phyloP scores from a whole-genome alignment of 2,329 filamentous ascomycete genomes.

The Alternaria infectoria region DNA sequence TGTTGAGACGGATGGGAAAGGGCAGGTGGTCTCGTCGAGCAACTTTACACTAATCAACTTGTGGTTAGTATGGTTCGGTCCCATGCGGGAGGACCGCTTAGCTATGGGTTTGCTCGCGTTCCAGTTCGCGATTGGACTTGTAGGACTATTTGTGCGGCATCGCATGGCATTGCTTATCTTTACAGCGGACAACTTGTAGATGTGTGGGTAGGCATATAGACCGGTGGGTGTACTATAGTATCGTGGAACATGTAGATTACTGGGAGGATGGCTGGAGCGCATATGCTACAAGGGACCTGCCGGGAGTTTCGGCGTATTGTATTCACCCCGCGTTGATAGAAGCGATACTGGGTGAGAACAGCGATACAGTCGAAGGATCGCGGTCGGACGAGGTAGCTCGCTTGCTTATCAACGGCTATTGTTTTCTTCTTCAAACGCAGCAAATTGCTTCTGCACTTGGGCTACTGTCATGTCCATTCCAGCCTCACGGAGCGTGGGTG shows the following conservation, averaged over 20 bases:
- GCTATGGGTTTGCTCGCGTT: constrained; percentile 80
- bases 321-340: neutral
- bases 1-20: constrained; percentile 70
- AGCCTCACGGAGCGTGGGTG: neutral
- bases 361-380: neutral
- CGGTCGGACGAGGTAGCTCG: neutral
- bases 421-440: neutral
- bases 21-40: constrained; percentile 76
- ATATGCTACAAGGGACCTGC: neutral
- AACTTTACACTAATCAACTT: constrained; percentile 95
- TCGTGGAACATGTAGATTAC: neutral
- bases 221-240: neutral
- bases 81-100: constrained; percentile 83
- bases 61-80: constrained; percentile 95
- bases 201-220: neutral
- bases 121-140: constrained; percentile 76
- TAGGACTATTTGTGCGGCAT: constrained; percentile 86
- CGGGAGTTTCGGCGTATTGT: neutral
- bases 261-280: neutral
- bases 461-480: neutral
- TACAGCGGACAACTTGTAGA: constrained; percentile 76
- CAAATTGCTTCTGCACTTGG: neutral
- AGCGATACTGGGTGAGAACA: neutral
- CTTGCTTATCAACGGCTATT: neutral
- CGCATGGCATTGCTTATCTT: constrained; percentile 86